A percentile compares a stretch with the other conserved stretches of the same genome.
Evolutionary conservation across 177 flowering plant genomes (phyloP).

Genomic region (Telopea speciosissima): DNA sequence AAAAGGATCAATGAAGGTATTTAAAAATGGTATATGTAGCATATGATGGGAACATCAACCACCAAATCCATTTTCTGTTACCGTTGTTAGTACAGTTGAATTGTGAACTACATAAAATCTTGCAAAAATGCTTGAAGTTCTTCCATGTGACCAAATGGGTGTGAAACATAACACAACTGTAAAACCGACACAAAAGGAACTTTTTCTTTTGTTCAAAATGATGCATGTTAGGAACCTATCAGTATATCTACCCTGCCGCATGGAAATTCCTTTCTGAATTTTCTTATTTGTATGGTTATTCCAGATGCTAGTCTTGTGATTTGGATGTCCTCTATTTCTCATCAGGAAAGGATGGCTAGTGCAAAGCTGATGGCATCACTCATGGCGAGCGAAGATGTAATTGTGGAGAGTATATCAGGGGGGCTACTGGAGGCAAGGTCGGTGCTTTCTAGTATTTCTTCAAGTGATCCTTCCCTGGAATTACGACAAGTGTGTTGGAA

Average conservation of each 20-base stretch:
- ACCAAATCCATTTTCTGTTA: no score
- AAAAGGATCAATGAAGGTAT: conserved; percentile 64
- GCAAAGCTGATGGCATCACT: conserved; percentile 70
- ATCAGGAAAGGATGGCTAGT: conserved; percentile 70
- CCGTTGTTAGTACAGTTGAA: no score
- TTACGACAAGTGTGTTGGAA: conserved; percentile 43
- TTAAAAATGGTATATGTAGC: background rate
- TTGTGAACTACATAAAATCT: background rate
- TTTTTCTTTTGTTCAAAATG: background rate
- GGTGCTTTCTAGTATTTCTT: conserved; percentile 35
- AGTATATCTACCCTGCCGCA: background rate
- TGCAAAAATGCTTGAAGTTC: background rate
- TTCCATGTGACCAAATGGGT: background rate
- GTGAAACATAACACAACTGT: background rate
- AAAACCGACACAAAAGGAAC: background rate
- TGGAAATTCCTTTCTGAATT: background rate
- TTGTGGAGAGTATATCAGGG: conserved; percentile 46
- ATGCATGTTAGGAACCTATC: background rate
- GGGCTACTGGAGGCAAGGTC: conserved; percentile 59
- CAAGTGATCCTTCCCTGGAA: conserved; percentile 39
- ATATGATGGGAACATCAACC: no score
- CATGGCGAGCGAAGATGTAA: conserved; percentile 68
- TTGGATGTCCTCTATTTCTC: conserved; percentile 3
- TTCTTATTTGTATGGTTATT: background rate
- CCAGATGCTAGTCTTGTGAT: background rate